Evolutionary conservation across 148 eudicot genomes (phyloP).

Genomic region (Talinum fruticosum): DNA sequence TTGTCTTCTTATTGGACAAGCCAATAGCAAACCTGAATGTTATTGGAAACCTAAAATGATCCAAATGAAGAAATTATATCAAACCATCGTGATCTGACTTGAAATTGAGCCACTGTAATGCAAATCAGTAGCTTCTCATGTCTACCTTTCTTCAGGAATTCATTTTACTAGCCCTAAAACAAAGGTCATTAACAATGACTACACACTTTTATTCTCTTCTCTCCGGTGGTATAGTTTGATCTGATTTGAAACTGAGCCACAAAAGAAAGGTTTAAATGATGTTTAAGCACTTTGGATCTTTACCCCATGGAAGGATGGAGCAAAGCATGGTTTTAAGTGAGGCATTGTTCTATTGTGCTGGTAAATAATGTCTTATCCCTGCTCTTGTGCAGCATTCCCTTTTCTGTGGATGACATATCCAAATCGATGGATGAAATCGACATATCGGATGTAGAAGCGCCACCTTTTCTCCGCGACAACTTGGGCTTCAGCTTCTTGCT

Average conservation of each 20-base stretch:
- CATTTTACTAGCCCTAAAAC: neutral
- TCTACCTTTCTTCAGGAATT: neutral
- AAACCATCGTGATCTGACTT: neutral
- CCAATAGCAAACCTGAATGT: neutral
- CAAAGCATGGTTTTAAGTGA: no score
- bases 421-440: constrained; percentile 88
- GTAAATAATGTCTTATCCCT: neutral
- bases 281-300: neutral
- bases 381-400: constrained; percentile 76
- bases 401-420: constrained; percentile 90
- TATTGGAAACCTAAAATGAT: neutral
- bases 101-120: neutral
- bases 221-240: neutral
- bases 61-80: neutral
- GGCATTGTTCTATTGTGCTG: neutral
- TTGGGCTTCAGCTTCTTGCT: constrained; percentile 85
- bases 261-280: neutral
- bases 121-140: neutral
- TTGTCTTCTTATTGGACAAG: neutral
- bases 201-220: neutral
- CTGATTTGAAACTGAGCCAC: no score
- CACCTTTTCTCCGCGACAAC: constrained; percentile 61
- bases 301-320: neutral
- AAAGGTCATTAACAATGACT: neutral
- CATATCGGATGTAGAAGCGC: constrained; percentile 72